Percentiles rank a stretch among this genome's conserved stretches.
Evolutionary conservation across 2,329 filamentous ascomycete species (phyloP).

Genomic region (Fusarium cyanostomum): DNA sequence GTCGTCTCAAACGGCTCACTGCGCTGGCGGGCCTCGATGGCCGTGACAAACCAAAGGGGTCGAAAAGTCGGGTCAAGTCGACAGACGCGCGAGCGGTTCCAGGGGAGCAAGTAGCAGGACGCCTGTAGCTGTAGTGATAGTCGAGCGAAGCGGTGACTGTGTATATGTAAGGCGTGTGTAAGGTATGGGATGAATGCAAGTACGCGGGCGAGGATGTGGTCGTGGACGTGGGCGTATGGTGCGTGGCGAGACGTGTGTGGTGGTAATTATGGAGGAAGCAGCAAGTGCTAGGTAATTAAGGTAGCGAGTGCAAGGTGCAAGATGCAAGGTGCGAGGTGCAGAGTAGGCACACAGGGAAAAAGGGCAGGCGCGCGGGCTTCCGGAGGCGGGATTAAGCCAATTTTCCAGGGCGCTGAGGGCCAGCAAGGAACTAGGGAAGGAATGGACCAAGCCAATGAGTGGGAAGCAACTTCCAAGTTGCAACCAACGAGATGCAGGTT

Average conservation of each 20-base stretch:
- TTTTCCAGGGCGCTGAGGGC: conserved; percentile 37
- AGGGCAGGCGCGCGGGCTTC: conserved; percentile 31
- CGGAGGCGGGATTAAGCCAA: conserved; percentile 42
- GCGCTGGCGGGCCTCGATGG: conserved; percentile 31
- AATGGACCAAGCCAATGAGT: conserved; percentile 32
- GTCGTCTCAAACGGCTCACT: conserved; percentile 39
- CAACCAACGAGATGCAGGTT: conserved; percentile 34
- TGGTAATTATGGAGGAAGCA: conserved; percentile 35
- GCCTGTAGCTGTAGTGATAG: conserved; percentile 27
- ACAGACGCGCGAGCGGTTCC: conserved; percentile 14
- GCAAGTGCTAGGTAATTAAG: conserved; percentile 40
- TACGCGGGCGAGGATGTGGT: conserved; percentile 35
- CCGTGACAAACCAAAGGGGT: conserved; percentile 26
- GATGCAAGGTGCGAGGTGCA: conserved; percentile 19
- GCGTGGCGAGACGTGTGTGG: conserved; percentile 45
- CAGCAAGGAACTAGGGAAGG: conserved; percentile 36
- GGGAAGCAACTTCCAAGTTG: conserved; percentile 15
- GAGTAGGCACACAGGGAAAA: conserved; percentile 26
- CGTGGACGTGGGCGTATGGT: conserved; percentile 31
- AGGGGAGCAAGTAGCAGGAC: conserved; percentile 16
- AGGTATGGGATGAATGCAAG: conserved; percentile 36
- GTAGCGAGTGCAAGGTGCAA: conserved; percentile 15
- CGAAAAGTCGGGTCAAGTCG: conserved; percentile 30
- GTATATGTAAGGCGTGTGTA: conserved; percentile 31
- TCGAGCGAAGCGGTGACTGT: conserved; percentile 36